phyloP scores from a whole-genome alignment of 179 eudicot species.

The Camellia oleifera region DNA sequence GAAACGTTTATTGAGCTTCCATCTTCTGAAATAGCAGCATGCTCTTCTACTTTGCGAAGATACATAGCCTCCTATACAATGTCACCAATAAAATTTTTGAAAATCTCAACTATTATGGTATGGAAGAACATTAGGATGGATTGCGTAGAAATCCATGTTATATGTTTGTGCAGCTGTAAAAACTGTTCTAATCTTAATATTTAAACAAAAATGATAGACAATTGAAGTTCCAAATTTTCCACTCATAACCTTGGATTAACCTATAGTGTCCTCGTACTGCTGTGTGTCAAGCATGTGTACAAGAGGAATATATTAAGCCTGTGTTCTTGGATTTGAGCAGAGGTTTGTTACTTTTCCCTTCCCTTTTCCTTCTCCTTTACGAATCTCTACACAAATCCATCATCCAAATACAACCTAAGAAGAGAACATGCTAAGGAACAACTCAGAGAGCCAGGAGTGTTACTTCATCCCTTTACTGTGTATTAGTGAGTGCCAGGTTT shows the following conservation, averaged over 20 bases:
- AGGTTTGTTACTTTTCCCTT: too few species aligned
- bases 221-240: not conserved
- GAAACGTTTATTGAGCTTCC: conserved; percentile 15
- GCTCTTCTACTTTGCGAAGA: conserved; percentile 4
- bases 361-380: too few species aligned
- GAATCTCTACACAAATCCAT: too few species aligned
- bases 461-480: not conserved
- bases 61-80: not conserved
- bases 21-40: conserved; percentile 15
- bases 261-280: too few species aligned
- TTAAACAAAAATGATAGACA: not conserved
- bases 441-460: not conserved
- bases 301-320: too few species aligned
- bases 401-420: too few species aligned
- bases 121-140: not conserved
- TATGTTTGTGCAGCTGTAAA: not conserved
- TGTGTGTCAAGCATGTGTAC: too few species aligned
- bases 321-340: too few species aligned
- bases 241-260: too few species aligned
- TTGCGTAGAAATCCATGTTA: not conserved
- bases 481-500: not conserved
- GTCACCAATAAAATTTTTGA: not conserved
- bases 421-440: too few species aligned
- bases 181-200: not conserved
- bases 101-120: not conserved